These are phyloP conservation scores for Brassica juncea DNA, from an alignment of 345 rosid genomes.

Conservation along the genomic window DNA sequence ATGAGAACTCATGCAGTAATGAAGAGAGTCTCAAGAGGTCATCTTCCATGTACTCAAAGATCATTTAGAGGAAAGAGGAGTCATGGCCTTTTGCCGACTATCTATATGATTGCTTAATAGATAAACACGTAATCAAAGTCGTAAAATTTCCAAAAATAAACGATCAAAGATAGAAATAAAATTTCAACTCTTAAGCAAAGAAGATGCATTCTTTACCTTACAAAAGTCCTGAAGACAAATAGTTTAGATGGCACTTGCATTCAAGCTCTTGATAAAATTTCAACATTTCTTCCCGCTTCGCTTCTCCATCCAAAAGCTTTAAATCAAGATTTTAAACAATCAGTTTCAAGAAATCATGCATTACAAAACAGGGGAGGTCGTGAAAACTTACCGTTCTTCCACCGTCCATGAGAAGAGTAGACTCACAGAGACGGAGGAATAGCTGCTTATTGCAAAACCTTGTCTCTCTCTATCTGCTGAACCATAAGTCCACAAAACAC, in stretches of 20 bases:
- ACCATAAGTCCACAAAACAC: not conserved
- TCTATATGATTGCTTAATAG: too few species aligned
- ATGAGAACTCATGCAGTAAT: conserved; percentile 67
- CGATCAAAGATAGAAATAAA: not conserved
- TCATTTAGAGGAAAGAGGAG: conserved; percentile 67
- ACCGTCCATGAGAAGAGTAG: conserved; percentile 37
- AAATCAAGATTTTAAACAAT: not conserved
- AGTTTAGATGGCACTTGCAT: too few species aligned
- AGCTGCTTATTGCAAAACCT: conserved; percentile 39
- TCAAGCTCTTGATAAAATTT: too few species aligned
- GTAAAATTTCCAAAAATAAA: not conserved
- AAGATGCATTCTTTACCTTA: not conserved
- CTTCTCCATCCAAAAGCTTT: conserved; percentile 47
- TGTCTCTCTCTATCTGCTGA: not conserved
- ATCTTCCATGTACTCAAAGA: conserved; percentile 96
- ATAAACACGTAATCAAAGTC: not conserved
- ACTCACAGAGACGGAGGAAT: conserved; percentile 36
- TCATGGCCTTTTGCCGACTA: conserved; percentile 7
- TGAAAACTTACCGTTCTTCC: conserved; percentile 43
- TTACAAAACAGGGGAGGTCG: not conserved
- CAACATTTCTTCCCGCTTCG: conserved; percentile 49
- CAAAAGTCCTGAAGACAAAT: too few species aligned
- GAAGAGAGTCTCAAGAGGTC: conserved; percentile 84
- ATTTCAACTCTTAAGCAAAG: not conserved
- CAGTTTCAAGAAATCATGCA: not conserved